Evolutionary conservation across 2,329 filamentous ascomycete genomes (phyloP), one percentile per base, ranked within the genome.

Genomic region (Diaporthe amygdali): DNA sequence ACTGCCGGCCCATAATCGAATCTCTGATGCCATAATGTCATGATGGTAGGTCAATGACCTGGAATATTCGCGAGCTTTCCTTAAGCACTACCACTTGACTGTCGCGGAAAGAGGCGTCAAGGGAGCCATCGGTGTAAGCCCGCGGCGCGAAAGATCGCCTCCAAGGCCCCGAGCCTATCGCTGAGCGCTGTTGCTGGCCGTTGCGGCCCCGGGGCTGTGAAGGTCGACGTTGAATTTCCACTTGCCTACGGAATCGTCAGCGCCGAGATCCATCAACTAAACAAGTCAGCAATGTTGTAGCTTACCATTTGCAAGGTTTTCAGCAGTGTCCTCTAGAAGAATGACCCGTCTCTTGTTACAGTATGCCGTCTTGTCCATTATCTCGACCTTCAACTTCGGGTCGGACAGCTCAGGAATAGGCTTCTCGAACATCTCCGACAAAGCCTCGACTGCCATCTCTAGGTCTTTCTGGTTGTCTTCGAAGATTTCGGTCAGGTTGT

Each of bases 351-450:
- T 89, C 82, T 96, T 96, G 81, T 94, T 97, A 84, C 97, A 99
- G 81, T 99, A 99, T 0, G 95, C 90, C 5, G 96, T 99, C 88
- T 98, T 98, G 82, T 99, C 96, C 91, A 99, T 94, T 79, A 99
- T 99, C 75, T 98, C 96, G 8, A 97, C 94, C 84, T 98, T 98
- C 72, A 98, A 86, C 82, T 97, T 97, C n/a, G 94, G 81, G 55
- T 92, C 90, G 5, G 94, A 90, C 22, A 99, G 86, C 77, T 98
- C 95, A 49, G 91, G 85, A n/a, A 96, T 94, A 0, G 95, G 94
- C 85, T 97, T 98, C 87, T 99, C 96, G 76, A 99, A 99, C 94
- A 99, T 97, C 82, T 97, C 95, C n/a, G 94, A 97, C 74, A 99
- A 84, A 70, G 94, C 95, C 84, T 99, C 96, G 0, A 98, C 96